These are phyloP conservation scores for Trichocomaceae sp. DNA, from an alignment of 2,329 filamentous ascomycete genomes.

Conservation along the genomic window DNA sequence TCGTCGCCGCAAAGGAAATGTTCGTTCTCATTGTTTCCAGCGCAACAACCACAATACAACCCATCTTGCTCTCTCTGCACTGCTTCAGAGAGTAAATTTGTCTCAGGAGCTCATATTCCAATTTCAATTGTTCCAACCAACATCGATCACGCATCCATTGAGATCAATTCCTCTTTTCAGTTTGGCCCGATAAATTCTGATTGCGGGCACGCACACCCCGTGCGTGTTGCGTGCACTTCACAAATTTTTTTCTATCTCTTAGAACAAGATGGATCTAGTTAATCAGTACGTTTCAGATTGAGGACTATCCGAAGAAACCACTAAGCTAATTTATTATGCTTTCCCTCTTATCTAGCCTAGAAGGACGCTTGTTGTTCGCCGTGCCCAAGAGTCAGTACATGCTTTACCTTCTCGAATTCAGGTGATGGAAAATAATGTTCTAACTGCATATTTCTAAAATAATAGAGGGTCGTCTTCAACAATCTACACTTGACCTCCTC, in stretches of 20 bases:
- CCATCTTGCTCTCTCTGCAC: not conserved
- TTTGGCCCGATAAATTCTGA: slow-evolving; percentile 5
- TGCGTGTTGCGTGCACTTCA: slow-evolving; percentile 10
- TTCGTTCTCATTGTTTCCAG: not conserved
- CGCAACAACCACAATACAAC: not conserved
- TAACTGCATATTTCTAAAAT: slow-evolving; percentile 12
- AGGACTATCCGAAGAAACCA: not conserved
- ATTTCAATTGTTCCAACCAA: not conserved
- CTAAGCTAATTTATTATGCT: not conserved
- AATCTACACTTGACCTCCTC: slow-evolving; percentile 81
- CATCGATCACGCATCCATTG: not conserved
- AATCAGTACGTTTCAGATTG: slow-evolving; percentile 47
- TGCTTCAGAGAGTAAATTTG: not conserved
- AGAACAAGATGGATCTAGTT: slow-evolving; percentile 51
- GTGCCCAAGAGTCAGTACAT: slow-evolving; percentile 86
- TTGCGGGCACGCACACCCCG: not conserved
- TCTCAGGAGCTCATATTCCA: not conserved
- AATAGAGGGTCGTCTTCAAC: slow-evolving; percentile 93
- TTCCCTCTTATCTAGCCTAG: slow-evolving; percentile 56
- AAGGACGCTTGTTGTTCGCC: slow-evolving; percentile 88
- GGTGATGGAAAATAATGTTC: not conserved
- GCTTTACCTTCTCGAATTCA: not conserved
- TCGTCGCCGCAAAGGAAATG: not conserved
- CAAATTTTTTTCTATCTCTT: not conserved
- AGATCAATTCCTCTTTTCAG: not conserved